Evolutionary conservation across 2,329 filamentous ascomycete genomes (phyloP).

Genomic region (Xylariaceae sp.): DNA sequence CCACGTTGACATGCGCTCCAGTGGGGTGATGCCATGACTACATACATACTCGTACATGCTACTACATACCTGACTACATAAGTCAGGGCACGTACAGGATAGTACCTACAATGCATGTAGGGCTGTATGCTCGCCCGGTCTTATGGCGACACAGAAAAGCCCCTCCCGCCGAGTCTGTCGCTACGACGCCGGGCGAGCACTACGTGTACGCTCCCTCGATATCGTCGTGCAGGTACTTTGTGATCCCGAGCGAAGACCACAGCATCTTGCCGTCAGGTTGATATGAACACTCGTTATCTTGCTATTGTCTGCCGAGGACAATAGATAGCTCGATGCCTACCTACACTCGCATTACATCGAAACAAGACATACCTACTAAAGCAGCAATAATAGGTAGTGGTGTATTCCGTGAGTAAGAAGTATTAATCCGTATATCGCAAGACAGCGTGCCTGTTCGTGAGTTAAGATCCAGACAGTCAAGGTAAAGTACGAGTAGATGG

Average conservation of each 20-base stretch:
- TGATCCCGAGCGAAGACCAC: too few relatives aligned
- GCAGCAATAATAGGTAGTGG: too few relatives aligned
- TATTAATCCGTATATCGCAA: too few relatives aligned
- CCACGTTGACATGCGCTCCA: neutral
- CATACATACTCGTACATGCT: neutral
- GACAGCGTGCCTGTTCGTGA: too few relatives aligned
- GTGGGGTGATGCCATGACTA: neutral
- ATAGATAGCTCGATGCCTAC: neutral
- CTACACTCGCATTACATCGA: neutral
- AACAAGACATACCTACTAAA: neutral
- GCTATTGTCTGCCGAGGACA: neutral
- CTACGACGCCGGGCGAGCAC: neutral
- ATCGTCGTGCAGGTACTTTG: neutral
- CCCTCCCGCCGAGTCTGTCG: neutral
- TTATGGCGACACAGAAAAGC: too few relatives aligned
- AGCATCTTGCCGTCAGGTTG: too few relatives aligned
- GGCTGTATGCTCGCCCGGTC: neutral
- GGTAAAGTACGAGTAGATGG: too few relatives aligned
- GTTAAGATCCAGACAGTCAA: too few relatives aligned
- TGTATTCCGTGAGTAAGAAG: too few relatives aligned
- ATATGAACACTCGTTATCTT: too few relatives aligned
- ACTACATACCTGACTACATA: neutral
- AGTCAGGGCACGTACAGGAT: neutral
- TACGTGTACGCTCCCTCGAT: neutral
- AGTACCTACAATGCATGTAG: neutral